Conservation (phyloP, 148 eudicot genomes). For the Chenopodium quinoa region DNA sequence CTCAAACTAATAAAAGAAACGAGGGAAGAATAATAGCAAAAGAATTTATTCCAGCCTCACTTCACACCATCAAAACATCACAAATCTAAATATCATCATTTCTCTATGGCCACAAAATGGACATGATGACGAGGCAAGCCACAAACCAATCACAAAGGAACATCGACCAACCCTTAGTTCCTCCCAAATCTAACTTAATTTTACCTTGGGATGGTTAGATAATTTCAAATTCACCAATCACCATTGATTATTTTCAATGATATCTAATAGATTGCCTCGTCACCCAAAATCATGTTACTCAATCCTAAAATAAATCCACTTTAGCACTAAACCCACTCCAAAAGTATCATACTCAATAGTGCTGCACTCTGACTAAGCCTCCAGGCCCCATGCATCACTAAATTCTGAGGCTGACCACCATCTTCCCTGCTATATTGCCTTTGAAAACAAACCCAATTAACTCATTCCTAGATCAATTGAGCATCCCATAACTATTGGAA, state of each 20-base stretch:
- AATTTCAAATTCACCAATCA: background rate
- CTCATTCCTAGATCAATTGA: background rate
- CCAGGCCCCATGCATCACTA: background rate
- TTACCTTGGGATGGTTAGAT: background rate
- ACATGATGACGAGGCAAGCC: background rate
- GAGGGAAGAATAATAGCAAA: too few species aligned
- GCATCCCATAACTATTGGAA: background rate
- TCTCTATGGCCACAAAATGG: background rate
- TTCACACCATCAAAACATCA: too few species aligned
- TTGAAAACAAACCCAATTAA: background rate
- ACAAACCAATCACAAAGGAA: background rate
- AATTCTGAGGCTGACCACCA: background rate
- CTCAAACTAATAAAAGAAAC: background rate
- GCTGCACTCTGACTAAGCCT: background rate
- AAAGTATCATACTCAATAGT: background rate
- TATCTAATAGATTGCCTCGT: background rate
- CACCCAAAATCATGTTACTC: background rate
- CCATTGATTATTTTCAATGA: background rate
- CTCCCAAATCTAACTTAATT: background rate
- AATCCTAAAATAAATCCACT: background rate
- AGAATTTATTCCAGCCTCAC: too few species aligned
- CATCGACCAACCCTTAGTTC: background rate
- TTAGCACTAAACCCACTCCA: background rate
- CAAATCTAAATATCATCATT: background rate
- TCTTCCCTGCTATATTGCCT: background rate